Percentiles rank a stretch among this genome's conserved stretches.
Conservation (phyloP, 2,329 filamentous ascomycete genomes). For the Tolypocladium sp. region DNA sequence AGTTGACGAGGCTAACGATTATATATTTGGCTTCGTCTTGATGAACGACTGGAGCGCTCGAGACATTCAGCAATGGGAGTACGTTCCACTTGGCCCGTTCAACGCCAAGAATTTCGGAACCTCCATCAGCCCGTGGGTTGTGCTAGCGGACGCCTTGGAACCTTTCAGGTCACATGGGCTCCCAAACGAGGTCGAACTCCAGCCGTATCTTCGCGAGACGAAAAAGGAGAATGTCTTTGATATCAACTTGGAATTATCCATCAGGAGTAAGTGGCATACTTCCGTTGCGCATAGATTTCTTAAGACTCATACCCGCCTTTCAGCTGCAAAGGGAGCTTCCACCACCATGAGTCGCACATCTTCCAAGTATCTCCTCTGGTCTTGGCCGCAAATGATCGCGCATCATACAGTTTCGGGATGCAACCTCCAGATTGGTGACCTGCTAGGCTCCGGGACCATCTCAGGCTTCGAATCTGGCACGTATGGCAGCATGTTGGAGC, state of each 20-base stretch:
- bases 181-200: conserved; percentile 23
- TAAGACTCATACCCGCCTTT: not conserved
- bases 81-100: conserved; percentile 52
- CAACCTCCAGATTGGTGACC: conserved; percentile 62
- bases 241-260: conserved; percentile 26
- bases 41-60: conserved; percentile 57
- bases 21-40: conserved; percentile 62
- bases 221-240: conserved; percentile 23
- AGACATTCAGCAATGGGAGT: conserved; percentile 54
- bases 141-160: conserved; percentile 48
- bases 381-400: conserved; percentile 75
- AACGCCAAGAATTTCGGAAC: conserved; percentile 54
- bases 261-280: conserved; percentile 23
- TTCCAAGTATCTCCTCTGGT: conserved; percentile 55
- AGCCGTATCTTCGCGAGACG: conserved; percentile 48
- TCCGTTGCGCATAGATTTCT: not conserved
- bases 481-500: conserved; percentile 64
- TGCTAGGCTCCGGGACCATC: conserved; percentile 73
- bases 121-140: conserved; percentile 53
- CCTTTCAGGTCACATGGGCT: conserved; percentile 12
- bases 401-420: conserved; percentile 75
- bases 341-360: conserved; percentile 22
- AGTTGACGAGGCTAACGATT: conserved; percentile 55
- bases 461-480: conserved; percentile 53
- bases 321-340: conserved; percentile 19